Conservation (phyloP, 371 early-diverging fungal genomes). For the Basidiobolus meristosporus region DNA sequence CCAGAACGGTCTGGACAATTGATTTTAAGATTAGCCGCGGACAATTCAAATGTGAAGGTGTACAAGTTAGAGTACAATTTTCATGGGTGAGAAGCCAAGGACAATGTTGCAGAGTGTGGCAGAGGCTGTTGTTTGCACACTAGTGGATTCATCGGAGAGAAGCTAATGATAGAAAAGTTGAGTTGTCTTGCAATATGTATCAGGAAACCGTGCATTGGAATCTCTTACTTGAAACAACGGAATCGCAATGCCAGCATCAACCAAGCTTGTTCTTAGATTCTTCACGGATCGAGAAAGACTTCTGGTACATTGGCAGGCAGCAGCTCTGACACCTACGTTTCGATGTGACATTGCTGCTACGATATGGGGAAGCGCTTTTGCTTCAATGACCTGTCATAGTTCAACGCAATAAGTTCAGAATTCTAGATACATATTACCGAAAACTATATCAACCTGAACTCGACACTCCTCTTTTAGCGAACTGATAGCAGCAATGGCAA, state of each 20-base stretch:
- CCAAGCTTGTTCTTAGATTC: slow-evolving; percentile 54
- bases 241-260: slow-evolving; percentile 58
- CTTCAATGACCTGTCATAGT: slow-evolving; percentile 62
- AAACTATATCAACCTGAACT: slow-evolving; percentile 26
- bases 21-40: background rate
- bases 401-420: no score
- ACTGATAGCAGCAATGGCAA: slow-evolving; percentile 58
- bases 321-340: slow-evolving; percentile 34
- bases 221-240: slow-evolving; percentile 52
- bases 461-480: slow-evolving; percentile 59
- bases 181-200: no score
- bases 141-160: slow-evolving; percentile 34
- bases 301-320: slow-evolving; percentile 64
- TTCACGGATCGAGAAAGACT: slow-evolving; percentile 63
- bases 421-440: no score
- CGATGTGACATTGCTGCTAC: slow-evolving; percentile 41
- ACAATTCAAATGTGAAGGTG: background rate
- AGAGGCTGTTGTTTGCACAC: slow-evolving; percentile 56
- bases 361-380: slow-evolving; percentile 55
- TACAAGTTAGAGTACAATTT: slow-evolving; percentile 16
- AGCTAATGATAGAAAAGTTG: no score
- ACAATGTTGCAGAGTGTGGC: slow-evolving; percentile 76
- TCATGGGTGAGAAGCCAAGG: slow-evolving; percentile 78
- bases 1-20: slow-evolving; percentile 33
- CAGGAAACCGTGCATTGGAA: no score